A percentile compares a stretch with the other conserved stretches of the same genome.
Evolutionary conservation across 2,329 filamentous ascomycete species (phyloP).

Genomic region (Colletotrichum acutatum): DNA sequence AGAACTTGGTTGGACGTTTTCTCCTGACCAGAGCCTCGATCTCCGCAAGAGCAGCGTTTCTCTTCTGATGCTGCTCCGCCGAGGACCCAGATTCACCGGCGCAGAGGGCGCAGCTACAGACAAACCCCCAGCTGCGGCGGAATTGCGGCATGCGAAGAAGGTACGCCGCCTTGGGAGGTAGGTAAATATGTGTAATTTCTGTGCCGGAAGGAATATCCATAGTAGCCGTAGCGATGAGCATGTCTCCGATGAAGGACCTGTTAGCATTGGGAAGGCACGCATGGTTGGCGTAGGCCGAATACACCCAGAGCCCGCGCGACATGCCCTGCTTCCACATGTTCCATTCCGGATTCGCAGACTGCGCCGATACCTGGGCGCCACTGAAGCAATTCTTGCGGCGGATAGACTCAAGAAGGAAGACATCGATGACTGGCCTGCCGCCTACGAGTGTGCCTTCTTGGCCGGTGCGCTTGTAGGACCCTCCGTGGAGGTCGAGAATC

Average conservation of each 20-base stretch:
- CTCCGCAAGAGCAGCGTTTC: conserved; percentile 37
- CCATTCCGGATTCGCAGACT: conserved; percentile 41
- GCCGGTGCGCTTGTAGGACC: conserved; percentile 45
- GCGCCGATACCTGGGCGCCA: conserved; percentile 44
- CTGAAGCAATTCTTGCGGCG: conserved; percentile 54
- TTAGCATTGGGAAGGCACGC: conserved; percentile 47
- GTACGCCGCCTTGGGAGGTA: conserved; percentile 45
- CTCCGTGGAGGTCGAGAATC: conserved; percentile 50
- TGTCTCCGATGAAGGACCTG: conserved; percentile 49
- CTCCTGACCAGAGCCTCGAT: conserved; percentile 44
- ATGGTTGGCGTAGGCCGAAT: conserved; percentile 51
- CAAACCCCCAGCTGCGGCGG: conserved; percentile 50
- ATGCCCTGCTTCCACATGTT: conserved; percentile 38
- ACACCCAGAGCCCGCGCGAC: conserved; percentile 46
- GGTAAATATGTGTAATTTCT: conserved; percentile 52
- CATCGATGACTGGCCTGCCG: conserved; percentile 49
- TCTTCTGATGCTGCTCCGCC: conserved; percentile 34
- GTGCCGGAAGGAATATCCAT: conserved; percentile 49
- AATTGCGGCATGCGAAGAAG: conserved; percentile 42
- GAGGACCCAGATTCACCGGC: conserved; percentile 41
- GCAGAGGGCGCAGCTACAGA: conserved; percentile 53
- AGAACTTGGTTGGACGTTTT: conserved; percentile 37
- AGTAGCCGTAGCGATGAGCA: conserved; percentile 47
- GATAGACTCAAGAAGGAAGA: conserved; percentile 52
- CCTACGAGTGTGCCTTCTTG: conserved; percentile 47